These are phyloP conservation scores for Nyctanthes arbortristis DNA, from an alignment of 257 asterid species.

Conservation along the genomic window DNA sequence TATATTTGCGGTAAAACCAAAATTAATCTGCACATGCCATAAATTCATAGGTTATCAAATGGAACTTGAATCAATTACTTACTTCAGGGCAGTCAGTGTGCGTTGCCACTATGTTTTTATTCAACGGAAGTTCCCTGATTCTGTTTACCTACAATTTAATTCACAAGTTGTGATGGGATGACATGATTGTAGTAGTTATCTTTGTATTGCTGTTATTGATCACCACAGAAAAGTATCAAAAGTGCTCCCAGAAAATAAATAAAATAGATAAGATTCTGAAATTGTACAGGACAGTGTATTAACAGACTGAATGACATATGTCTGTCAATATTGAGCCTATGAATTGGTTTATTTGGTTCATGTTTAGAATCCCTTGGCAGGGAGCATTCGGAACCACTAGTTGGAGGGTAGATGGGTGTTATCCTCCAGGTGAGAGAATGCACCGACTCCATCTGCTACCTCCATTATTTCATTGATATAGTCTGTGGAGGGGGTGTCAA, in stretches of 20 bases:
- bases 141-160: slow-evolving; percentile 71
- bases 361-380: background rate
- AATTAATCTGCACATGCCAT: slow-evolving; percentile 4
- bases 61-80: slow-evolving; percentile 1
- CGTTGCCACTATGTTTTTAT: slow-evolving; percentile 48
- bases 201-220: background rate
- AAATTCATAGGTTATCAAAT: slow-evolving; percentile 5
- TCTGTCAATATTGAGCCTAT: background rate
- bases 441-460: background rate
- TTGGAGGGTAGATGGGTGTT: background rate
- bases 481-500: background rate
- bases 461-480: background rate
- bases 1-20: slow-evolving; percentile 26
- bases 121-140: slow-evolving; percentile 94
- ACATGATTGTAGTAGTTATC: background rate
- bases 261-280: background rate
- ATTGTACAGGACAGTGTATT: background rate
- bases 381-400: background rate
- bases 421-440: slow-evolving; percentile 1
- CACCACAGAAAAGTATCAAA: background rate
- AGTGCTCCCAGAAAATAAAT: background rate
- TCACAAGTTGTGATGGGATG: slow-evolving; percentile 1
- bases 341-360: background rate
- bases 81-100: slow-evolving; percentile 7
- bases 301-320: background rate